A percentile compares a stretch with the other conserved stretches of the same genome.
These are phyloP conservation scores for Alternaria infectoria DNA, from an alignment of 2,329 filamentous ascomycete species.

Conservation along the genomic window DNA sequence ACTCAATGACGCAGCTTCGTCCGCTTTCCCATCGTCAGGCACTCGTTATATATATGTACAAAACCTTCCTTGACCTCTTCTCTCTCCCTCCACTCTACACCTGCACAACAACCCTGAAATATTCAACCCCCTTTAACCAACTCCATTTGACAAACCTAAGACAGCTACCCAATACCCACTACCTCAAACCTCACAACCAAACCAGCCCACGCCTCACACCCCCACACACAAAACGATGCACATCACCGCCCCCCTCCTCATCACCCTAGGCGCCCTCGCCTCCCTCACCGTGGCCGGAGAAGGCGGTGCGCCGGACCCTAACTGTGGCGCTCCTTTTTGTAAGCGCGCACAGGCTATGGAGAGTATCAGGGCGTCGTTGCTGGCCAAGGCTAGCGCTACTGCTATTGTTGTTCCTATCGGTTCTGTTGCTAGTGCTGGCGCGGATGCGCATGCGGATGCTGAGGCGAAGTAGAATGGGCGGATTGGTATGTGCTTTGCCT, in stretches of 20 bases:
- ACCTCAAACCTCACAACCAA: neutral
- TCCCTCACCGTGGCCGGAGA: neutral
- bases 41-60: neutral
- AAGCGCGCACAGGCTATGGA: neutral
- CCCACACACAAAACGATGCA: neutral
- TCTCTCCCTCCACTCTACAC: neutral
- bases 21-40: neutral
- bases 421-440: neutral
- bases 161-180: neutral
- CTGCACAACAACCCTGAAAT: neutral
- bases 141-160: neutral
- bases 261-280: neutral
- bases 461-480: neutral
- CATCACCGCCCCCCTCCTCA: neutral
- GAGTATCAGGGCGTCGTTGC: neutral
- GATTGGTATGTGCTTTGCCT: neutral
- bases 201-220: neutral
- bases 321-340: conserved; percentile 13
- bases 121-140: neutral
- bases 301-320: neutral
- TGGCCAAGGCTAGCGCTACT: neutral
- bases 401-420: neutral
- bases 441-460: neutral
- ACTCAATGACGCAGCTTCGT: neutral
- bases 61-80: neutral